Evolutionary conservation across 495 filamentous ascomycete species (phyloP), one percentile per base, ranked within the genome.

Genomic region (Daldinia decipiens): DNA sequence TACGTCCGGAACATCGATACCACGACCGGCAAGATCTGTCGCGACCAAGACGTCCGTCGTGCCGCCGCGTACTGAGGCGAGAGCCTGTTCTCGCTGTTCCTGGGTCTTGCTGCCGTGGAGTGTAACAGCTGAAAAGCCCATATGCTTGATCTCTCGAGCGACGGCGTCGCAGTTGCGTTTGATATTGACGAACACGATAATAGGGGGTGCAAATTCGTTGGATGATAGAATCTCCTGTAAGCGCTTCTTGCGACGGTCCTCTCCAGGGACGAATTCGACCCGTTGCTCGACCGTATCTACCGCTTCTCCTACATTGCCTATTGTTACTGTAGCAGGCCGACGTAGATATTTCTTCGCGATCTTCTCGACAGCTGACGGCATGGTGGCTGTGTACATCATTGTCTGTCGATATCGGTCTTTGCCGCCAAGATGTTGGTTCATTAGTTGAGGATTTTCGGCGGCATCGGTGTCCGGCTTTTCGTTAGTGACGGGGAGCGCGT

Each of bases 321-420:
- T 98, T 0, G 92, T 98, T 55, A 98, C 93, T 45, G 96, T 97
- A 4, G 95, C 95, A 0, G 95, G 96, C 4, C 95, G 87, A 4
- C 96, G 91, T 7, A 99, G 88, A 75, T 98, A 99, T 77, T 98
- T 98, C 62, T 93, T 89, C 2, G 95, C 95, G 62, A 99, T 98
- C 67, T 94, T 92, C 75, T 98, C 96, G 50, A 99, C 93, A 6
- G 93, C 90, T 2, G 90, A 79, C 3, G 96, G 94, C 95, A 99
- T 99, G 29, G 95, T 99, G 11, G 95, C 95, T 62, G 96, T 99
- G 87, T 98, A 99, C 95, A 99, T 99, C 95, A 99, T 99, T 2
- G 95, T 99, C 79, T 99, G 96, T 59, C 95, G 83, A 80, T 98
- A 99, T 15, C 92, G 87, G 76, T 97, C 92, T 75, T 93, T 92